Evolutionary conservation across 2,329 filamentous ascomycete species (phyloP).

Genomic region (Diplodia seriata): DNA sequence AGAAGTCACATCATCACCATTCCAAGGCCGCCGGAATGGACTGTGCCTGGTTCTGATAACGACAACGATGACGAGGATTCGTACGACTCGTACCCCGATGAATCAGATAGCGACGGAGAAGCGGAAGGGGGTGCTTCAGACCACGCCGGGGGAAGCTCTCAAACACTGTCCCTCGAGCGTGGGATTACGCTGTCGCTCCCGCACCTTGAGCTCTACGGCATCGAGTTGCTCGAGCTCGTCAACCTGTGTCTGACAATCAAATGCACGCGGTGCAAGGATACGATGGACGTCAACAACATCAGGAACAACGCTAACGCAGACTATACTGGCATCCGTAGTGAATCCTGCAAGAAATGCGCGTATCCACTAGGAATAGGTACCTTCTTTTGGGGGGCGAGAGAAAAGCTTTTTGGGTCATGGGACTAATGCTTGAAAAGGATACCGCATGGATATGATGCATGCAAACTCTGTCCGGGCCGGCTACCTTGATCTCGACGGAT

Average conservation of each 20-base stretch:
- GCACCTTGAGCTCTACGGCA: constrained; percentile 74
- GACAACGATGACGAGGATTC: constrained; percentile 45
- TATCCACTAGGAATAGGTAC: constrained; percentile 55
- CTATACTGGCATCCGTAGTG: constrained; percentile 50
- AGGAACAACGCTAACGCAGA: constrained; percentile 59
- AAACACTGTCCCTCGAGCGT: constrained; percentile 60
- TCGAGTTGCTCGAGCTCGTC: constrained; percentile 75
- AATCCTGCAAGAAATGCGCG: constrained; percentile 64
- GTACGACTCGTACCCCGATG: constrained; percentile 50
- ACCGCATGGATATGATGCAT: constrained; percentile 73
- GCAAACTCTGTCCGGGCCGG: constrained; percentile 75
- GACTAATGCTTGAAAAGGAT: constrained; percentile 38
- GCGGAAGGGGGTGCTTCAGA: constrained; percentile 44
- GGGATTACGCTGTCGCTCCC: constrained; percentile 84
- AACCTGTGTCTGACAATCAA: constrained; percentile 74
- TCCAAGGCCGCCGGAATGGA: constrained; percentile 80
- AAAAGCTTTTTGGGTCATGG: constrained; percentile 18
- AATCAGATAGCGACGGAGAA: constrained; percentile 57
- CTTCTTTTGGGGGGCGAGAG: not conserved
- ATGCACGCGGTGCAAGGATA: constrained; percentile 78
- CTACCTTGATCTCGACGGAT: constrained; percentile 78
- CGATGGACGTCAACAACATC: constrained; percentile 72
- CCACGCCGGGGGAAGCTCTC: constrained; percentile 39
- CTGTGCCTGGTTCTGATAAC: constrained; percentile 37
- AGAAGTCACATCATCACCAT: constrained; percentile 74